These are phyloP conservation scores for Pleurotus salmoneostramineus DNA, from an alignment of 768 basidiomycete species.

Conservation along the genomic window DNA sequence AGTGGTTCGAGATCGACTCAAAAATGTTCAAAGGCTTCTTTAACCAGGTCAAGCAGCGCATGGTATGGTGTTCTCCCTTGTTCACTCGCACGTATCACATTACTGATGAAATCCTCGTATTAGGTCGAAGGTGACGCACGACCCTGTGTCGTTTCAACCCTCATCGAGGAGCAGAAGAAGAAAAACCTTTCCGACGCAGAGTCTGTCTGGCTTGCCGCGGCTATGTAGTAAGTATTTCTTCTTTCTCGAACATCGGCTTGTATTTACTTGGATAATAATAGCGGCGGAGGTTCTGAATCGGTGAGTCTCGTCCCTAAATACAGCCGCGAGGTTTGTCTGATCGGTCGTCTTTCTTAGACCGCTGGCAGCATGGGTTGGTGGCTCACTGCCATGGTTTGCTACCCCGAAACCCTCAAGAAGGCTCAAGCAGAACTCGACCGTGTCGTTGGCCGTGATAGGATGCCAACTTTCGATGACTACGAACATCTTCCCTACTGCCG, in stretches of 20 bases:
- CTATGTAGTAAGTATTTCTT: not conserved
- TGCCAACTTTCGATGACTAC: slow-evolving; percentile 14
- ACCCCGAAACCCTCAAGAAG: slow-evolving; percentile 13
- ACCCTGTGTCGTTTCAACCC: slow-evolving; percentile 2
- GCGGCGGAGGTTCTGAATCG: not conserved
- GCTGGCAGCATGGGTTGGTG: not conserved
- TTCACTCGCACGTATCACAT: not conserved
- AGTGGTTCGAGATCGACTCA: slow-evolving; percentile 13
- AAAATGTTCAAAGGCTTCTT: slow-evolving; percentile 10
- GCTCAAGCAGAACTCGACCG: slow-evolving; percentile 15
- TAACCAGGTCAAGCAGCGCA: slow-evolving; percentile 7
- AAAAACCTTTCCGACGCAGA: slow-evolving; percentile 3
- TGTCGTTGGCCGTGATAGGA: slow-evolving; percentile 17
- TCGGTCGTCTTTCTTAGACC: not conserved
- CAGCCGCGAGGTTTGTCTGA: not conserved
- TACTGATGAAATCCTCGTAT: not conserved
- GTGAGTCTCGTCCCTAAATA: not conserved
- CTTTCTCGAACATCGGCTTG: not conserved
- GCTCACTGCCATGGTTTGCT: slow-evolving; percentile 7
- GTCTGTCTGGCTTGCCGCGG: slow-evolving; percentile 4
- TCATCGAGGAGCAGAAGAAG: slow-evolving; percentile 7
- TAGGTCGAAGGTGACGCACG: slow-evolving; percentile 1
- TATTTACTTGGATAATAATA: not conserved
- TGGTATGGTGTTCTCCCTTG: not conserved
- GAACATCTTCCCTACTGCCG: slow-evolving; percentile 6